Base-by-base conservation (phyloP, 2,329 filamentous ascomycete genomes). In the Penicillium digitatum region DNA sequence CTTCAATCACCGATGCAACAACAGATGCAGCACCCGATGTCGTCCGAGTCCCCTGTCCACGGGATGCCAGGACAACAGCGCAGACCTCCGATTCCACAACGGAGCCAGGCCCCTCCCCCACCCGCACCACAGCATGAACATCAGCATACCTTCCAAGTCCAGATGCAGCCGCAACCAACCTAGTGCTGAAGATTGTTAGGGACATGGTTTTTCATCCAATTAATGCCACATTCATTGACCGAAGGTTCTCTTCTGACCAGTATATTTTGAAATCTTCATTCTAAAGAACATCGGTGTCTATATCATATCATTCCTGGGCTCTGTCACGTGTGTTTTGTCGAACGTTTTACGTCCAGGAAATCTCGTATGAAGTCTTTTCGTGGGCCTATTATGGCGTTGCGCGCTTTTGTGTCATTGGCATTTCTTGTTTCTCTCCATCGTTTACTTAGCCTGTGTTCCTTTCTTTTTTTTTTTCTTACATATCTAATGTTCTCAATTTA, bases 51-150 rank as follows among this genome's bases (percentile, higher is more conserved):
- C 10, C 60, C 56, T 20, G 50, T 39, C 18, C 59, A 60, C 32
- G 52, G 52, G 18, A 40, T 48, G 40, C 49, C 55, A 58, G 47
- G 46, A 31, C 52, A 56, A 26, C 53, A 61, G 32, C 49, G 52
- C 39, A 24, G 52, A 16, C 24, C 52, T 22, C 54, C 37, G 51
- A 63, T 40, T 22, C 50, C 52, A 6, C 58, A 55, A 32, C 48
- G 32, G 48, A 61, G 31, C 18, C 62, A 60, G 43, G 59, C 58
- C 10, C 65, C 65, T 20, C 47, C 60, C 2, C 60, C 64, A 5
- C 62, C 62, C n/a, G 61, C 66, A 24, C 61, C 61, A 10, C 66
- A 67, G 32, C 61, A 66, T 53, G 62, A 65, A 37, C 59, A 64
- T 26, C 63, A 65, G 35, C 66, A 66, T 46, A 64, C 62, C 18